Conservation (phyloP, 345 rosid genomes). For the Eucalyptus guilfoylei region DNA sequence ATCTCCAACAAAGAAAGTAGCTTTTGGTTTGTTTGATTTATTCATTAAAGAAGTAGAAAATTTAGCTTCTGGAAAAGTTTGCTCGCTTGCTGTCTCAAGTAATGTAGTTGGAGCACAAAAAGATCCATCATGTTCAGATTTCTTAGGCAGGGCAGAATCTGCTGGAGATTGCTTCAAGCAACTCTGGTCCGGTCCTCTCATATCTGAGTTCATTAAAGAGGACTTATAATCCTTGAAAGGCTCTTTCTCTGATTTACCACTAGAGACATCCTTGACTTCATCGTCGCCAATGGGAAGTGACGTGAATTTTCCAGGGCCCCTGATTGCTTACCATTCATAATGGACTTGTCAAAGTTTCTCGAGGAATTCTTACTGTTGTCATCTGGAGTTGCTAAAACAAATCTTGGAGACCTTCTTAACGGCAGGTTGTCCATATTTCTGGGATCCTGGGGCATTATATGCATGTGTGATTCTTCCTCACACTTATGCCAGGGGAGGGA, state of each 20-base stretch:
- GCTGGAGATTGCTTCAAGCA: neutral
- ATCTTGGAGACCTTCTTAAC: conserved; percentile 9
- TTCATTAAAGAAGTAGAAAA: neutral
- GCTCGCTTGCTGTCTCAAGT: conserved; percentile 3
- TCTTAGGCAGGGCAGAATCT: neutral
- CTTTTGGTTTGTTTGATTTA: neutral
- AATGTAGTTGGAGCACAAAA: neutral
- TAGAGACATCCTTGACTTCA: neutral
- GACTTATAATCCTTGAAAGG: conserved; percentile 18
- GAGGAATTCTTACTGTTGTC: neutral
- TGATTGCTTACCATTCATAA: neutral
- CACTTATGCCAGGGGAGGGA: neutral
- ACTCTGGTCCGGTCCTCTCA: conserved; percentile 5
- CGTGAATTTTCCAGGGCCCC: conserved; percentile 3
- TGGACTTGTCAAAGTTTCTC: neutral
- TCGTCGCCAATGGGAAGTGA: neutral
- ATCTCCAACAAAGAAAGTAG: conserved; percentile 46
- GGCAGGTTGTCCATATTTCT: neutral
- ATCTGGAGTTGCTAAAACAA: conserved; percentile 3
- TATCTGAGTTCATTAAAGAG: conserved; percentile 2
- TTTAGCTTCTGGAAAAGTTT: conserved; percentile 10
- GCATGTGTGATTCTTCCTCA: neutral
- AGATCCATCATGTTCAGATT: neutral
- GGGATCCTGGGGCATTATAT: neutral
- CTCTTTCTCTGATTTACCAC: conserved; percentile 3